Percentiles rank a stretch among this genome's conserved stretches.
Conservation (phyloP, 1,139 yeast species). For the Meyerozyma guilliermondii region DNA sequence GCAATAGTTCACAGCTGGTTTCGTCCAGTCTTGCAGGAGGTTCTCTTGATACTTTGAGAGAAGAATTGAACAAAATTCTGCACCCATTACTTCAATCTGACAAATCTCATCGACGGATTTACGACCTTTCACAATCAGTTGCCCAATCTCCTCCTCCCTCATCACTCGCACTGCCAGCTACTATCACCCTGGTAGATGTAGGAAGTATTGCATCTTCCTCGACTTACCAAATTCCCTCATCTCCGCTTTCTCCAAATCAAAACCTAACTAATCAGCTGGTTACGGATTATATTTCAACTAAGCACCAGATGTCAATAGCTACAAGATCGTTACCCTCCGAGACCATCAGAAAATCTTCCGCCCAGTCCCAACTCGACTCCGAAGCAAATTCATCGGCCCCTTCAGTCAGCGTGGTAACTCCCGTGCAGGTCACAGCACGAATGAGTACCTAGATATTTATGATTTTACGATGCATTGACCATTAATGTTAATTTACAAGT, state of each 20-base stretch:
- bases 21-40: background rate
- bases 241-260: conserved; percentile 27
- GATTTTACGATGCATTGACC: conserved; percentile 1
- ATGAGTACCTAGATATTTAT: conserved; percentile 26
- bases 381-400: background rate
- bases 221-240: conserved; percentile 10
- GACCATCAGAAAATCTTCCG: background rate
- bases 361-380: background rate
- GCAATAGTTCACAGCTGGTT: conserved; percentile 9
- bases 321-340: background rate
- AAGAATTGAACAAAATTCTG: conserved; percentile 12
- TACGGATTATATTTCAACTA: background rate
- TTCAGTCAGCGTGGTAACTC: conserved; percentile 30
- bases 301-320: background rate
- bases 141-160: conserved; percentile 5
- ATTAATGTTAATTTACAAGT: background rate
- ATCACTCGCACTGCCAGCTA: conserved; percentile 16
- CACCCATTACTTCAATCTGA: conserved; percentile 4
- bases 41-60: conserved; percentile 8
- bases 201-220: conserved; percentile 9
- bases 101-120: conserved; percentile 10
- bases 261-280: conserved; percentile 20
- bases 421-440: conserved; percentile 42
- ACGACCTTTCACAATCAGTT: conserved; percentile 15
- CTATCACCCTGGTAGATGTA: conserved; percentile 11